Conservation (phyloP, 108 stramenopile genomes). For the Skeletonema potamos region DNA sequence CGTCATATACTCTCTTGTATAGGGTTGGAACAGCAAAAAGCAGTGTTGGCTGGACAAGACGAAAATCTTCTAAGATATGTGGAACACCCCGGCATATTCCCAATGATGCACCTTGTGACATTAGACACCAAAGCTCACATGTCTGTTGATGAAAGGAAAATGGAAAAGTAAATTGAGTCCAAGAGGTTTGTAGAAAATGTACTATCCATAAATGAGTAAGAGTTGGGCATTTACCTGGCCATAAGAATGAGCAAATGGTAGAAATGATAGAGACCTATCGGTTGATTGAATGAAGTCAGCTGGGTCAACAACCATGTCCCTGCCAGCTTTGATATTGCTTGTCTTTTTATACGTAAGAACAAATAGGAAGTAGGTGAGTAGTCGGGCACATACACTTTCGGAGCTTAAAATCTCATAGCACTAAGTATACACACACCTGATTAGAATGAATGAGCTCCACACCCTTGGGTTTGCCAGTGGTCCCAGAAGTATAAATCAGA, state of each 20-base stretch:
- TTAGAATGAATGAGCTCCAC: constrained; percentile 93
- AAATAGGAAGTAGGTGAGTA: background rate
- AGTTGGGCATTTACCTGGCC: constrained; percentile 55
- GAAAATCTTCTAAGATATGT: constrained; percentile 75
- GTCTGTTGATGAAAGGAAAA: constrained; percentile 50
- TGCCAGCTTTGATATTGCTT: constrained; percentile 78
- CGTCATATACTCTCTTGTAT: constrained; percentile 94
- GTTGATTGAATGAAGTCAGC: constrained; percentile 63
- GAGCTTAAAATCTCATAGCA: too few species aligned
- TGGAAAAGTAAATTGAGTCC: background rate
- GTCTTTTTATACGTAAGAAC: too few species aligned
- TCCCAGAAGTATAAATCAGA: constrained; percentile 96
- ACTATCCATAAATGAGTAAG: too few species aligned
- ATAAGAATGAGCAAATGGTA: constrained; percentile 96
- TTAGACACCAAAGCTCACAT: constrained; percentile 81
- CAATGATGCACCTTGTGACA: constrained; percentile 87
- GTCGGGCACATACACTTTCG: too few species aligned
- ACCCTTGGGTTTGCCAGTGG: constrained; percentile 95
- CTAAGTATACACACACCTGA: constrained; percentile 14
- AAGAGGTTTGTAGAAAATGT: too few species aligned
- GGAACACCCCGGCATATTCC: constrained; percentile 85
- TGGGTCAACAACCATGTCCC: constrained; percentile 70
- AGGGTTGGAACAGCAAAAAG: constrained; percentile 93
- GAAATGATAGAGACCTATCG: constrained; percentile 86
- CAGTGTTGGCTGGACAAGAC: constrained; percentile 76